A percentile compares a stretch with the other conserved stretches of the same genome.
These are phyloP conservation scores for Marsdenia floribunda DNA, from an alignment of 257 asterid species.

Conservation along the genomic window DNA sequence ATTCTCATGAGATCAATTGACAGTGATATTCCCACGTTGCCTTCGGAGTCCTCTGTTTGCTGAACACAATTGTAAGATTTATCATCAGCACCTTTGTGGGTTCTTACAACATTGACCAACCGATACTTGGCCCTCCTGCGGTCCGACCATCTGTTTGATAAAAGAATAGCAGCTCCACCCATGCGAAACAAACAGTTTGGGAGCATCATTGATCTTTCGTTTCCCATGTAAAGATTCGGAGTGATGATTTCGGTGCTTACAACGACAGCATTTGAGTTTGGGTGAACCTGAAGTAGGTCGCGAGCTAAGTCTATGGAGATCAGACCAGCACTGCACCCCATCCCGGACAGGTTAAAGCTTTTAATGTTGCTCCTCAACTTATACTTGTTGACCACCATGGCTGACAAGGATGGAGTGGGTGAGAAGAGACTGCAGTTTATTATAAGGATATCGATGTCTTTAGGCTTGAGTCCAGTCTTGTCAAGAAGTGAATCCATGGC, in stretches of 20 bases:
- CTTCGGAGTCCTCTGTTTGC: slow-evolving; percentile 47
- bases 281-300: slow-evolving; percentile 43
- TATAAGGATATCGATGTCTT: slow-evolving; percentile 40
- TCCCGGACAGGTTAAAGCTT: slow-evolving; percentile 46
- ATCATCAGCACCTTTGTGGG: slow-evolving; percentile 2
- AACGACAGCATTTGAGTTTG: slow-evolving; percentile 41
- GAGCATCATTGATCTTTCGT: background rate
- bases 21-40: slow-evolving; percentile 45
- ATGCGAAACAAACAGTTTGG: background rate
- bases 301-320: slow-evolving; percentile 49
- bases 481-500: slow-evolving; percentile 31
- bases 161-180: slow-evolving; percentile 3
- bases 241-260: slow-evolving; percentile 53
- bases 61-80: background rate
- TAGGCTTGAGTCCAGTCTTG: slow-evolving; percentile 33
- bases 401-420: slow-evolving; percentile 55
- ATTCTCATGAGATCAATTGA: slow-evolving; percentile 54
- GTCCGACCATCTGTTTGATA: background rate
- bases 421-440: slow-evolving; percentile 58
- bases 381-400: slow-evolving; percentile 52
- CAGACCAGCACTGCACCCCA: slow-evolving; percentile 61
- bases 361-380: slow-evolving; percentile 45
- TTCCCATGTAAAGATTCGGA: slow-evolving; percentile 27
- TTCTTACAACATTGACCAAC: background rate
- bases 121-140: background rate